Conservation (phyloP, 768 basidiomycete species). For the Tulasnella sp. region DNA sequence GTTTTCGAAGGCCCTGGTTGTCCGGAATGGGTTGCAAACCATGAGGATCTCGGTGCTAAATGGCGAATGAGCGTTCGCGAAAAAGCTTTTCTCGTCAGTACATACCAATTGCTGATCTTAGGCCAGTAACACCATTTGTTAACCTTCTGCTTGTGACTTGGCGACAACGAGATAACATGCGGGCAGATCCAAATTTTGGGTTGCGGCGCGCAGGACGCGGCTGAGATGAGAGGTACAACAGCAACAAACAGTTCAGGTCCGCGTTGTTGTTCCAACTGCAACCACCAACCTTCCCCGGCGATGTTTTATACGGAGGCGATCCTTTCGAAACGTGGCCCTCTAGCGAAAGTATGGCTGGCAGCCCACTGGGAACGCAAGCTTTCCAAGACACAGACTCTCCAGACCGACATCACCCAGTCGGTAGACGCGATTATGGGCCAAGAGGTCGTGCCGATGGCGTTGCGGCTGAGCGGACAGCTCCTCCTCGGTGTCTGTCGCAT, state of each 20-base stretch:
- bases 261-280: slow-evolving; percentile 14
- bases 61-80: too few relatives aligned
- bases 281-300: too few relatives aligned
- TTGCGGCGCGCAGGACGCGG: neutral
- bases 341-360: slow-evolving; percentile 97
- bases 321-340: slow-evolving; percentile 81
- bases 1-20: too few relatives aligned
- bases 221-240: neutral
- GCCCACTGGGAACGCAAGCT: slow-evolving; percentile 98
- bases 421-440: slow-evolving; percentile 92
- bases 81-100: too few relatives aligned
- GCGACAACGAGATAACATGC: neutral
- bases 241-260: neutral
- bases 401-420: slow-evolving; percentile 89
- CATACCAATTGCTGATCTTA: too few relatives aligned
- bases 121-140: neutral
- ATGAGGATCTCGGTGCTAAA: too few relatives aligned
- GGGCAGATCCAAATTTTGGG: neutral
- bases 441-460: slow-evolving; percentile 77
- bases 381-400: slow-evolving; percentile 86
- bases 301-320: slow-evolving; percentile 89
- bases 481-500: slow-evolving; percentile 94
- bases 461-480: slow-evolving; percentile 91
- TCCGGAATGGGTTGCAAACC: too few relatives aligned
- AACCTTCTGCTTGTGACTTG: neutral